Percentiles rank a stretch among this genome's conserved stretches.
Conservation (phyloP, 1,284 basidiomycete genomes). For the Trametes hirsuta region DNA sequence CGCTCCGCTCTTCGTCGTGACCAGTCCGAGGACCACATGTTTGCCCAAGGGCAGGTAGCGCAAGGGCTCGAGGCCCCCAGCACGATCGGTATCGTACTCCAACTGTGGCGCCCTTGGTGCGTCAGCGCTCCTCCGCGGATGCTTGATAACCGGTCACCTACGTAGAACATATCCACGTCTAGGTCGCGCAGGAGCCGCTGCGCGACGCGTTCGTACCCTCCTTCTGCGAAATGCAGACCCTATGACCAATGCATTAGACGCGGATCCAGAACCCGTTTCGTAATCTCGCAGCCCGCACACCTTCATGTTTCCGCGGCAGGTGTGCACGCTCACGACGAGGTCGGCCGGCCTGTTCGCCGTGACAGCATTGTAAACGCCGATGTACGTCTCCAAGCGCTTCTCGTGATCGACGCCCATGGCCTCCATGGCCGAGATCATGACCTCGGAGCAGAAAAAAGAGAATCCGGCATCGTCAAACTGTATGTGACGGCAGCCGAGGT, state of each 20-base stretch:
- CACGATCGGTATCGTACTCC: conserved; percentile 78
- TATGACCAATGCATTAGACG: conserved; percentile 21
- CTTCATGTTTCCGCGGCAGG: conserved; percentile 81
- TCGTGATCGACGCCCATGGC: conserved; percentile 60
- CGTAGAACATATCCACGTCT: conserved; percentile 76
- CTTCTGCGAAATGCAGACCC: conserved; percentile 73
- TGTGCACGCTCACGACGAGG: conserved; percentile 70
- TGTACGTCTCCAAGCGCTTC: conserved; percentile 66
- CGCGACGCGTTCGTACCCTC: conserved; percentile 75
- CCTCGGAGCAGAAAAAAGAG: conserved; percentile 63
- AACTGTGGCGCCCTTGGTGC: conserved; percentile 42
- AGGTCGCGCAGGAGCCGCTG: conserved; percentile 67
- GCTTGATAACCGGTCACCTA: conserved; percentile 33
- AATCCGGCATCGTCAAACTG: conserved; percentile 79
- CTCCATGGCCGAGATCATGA: conserved; percentile 63
- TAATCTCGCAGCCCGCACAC: conserved; percentile 30
- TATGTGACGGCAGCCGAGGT: conserved; percentile 70
- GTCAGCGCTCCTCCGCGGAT: conserved; percentile 3
- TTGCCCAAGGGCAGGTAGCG: conserved; percentile 68
- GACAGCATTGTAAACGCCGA: conserved; percentile 70
- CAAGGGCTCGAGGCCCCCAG: conserved; percentile 71
- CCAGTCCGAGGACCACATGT: conserved; percentile 72
- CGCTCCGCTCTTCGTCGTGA: conserved; percentile 71
- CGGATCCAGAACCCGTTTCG: not conserved
- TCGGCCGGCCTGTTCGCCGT: conserved; percentile 62